Evolutionary conservation across 208 protist genomes (phyloP).

Genomic region (Acanthamoeba culbertsoni): DNA sequence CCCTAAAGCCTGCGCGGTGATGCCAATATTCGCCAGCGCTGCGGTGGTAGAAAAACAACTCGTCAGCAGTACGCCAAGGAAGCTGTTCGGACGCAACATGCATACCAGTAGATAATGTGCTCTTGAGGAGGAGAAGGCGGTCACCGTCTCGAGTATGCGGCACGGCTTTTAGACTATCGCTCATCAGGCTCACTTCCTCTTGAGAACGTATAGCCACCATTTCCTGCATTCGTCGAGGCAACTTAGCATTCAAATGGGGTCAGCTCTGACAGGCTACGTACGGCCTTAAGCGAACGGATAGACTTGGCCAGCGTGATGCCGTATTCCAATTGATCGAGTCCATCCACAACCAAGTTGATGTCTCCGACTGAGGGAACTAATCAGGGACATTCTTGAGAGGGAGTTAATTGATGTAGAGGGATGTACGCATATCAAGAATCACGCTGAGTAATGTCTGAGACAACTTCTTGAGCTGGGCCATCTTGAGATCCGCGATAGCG

Average conservation of each 20-base stretch:
- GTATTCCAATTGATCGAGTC: neutral
- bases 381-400: neutral
- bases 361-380: neutral
- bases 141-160: neutral
- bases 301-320: neutral
- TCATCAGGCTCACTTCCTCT: neutral
- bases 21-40: too few relatives aligned
- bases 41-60: too few relatives aligned
- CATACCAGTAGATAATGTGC: neutral
- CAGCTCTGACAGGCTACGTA: neutral
- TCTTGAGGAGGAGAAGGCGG: neutral
- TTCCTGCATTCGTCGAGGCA: neutral
- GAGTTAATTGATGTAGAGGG: neutral
- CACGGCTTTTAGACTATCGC: neutral
- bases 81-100: neutral
- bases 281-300: neutral
- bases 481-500: neutral
- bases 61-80: too few relatives aligned
- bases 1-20: too few relatives aligned
- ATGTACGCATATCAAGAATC: neutral
- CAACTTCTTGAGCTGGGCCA: neutral
- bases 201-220: neutral
- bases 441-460: neutral
- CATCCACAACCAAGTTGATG: neutral
- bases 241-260: neutral